A percentile compares a stretch with the other conserved stretches of the same genome.
Conservation (phyloP, 2,329 filamentous ascomycete species). For the Alternaria hordeiaustralica region DNA sequence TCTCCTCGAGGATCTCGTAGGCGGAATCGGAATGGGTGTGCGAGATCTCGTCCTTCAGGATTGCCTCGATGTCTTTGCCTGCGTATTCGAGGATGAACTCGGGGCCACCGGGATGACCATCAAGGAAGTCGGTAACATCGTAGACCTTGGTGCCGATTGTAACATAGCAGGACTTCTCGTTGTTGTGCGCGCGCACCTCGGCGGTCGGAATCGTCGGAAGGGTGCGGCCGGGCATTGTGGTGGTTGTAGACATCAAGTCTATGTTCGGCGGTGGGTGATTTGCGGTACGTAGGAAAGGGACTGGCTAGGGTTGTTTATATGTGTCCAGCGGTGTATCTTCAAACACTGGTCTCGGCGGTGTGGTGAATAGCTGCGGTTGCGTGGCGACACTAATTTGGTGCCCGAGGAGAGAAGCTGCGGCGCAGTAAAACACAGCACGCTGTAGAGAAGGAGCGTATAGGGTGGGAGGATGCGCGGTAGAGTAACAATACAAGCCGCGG, state of each 20-base stretch:
- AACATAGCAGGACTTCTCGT: slow-evolving; percentile 86
- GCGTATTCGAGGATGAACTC: slow-evolving; percentile 89
- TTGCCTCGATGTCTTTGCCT: slow-evolving; percentile 82
- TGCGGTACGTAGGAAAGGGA: neutral
- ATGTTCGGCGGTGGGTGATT: neutral
- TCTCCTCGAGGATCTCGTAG: slow-evolving; percentile 94
- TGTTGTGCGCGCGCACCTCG: slow-evolving; percentile 83
- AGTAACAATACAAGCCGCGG: neutral
- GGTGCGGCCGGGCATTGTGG: slow-evolving; percentile 75
- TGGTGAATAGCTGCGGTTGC: slow-evolving; percentile 1
- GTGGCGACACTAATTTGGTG: neutral
- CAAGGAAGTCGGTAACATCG: slow-evolving; percentile 90
- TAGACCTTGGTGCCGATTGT: slow-evolving; percentile 89
- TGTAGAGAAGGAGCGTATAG: slow-evolving; percentile 23
- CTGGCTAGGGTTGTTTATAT: neutral
- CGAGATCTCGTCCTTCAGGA: slow-evolving; percentile 81
- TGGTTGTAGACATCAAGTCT: slow-evolving; percentile 23
- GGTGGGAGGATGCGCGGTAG: slow-evolving; percentile 9
- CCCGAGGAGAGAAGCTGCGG: neutral
- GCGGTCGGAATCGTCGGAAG: slow-evolving; percentile 82
- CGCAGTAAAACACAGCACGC: neutral
- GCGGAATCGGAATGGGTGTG: slow-evolving; percentile 89
- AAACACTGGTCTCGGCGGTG: neutral
- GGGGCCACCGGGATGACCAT: slow-evolving; percentile 87
- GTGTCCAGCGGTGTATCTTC: neutral